phyloP scores from a whole-genome alignment of 1,284 basidiomycete genomes.

The Apiotrichum siamense region DNA sequence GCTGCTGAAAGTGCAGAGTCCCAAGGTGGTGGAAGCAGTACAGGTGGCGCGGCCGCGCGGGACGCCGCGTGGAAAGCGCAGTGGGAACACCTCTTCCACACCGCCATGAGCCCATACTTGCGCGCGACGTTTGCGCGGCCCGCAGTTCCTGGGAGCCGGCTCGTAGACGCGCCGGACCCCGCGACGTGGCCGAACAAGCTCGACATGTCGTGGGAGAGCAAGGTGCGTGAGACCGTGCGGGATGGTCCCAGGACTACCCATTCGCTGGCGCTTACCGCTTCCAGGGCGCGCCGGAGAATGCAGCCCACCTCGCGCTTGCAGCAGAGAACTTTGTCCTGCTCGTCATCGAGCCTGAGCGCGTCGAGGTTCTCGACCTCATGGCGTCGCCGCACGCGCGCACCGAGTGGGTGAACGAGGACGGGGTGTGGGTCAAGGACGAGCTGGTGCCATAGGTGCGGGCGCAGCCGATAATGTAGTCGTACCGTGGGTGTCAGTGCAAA shows the following conservation, averaged over 20 bases:
- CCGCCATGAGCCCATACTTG: constrained; percentile 36
- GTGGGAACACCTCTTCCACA: constrained; percentile 30
- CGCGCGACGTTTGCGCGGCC: constrained; percentile 44
- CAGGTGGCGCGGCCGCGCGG: no score
- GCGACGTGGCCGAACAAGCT: constrained; percentile 16
- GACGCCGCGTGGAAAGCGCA: constrained; percentile 29
- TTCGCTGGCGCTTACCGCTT: background rate
- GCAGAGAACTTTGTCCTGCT: constrained; percentile 39
- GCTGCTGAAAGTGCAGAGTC: no score
- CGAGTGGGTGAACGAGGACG: constrained; percentile 24
- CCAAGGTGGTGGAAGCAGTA: no score
- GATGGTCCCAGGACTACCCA: background rate
- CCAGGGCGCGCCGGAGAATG: constrained; percentile 28
- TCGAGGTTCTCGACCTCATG: constrained; percentile 43
- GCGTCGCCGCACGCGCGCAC: constrained; percentile 36
- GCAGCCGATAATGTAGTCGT: no score
- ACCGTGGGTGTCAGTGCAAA: no score
- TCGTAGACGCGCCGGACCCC: constrained; percentile 27
- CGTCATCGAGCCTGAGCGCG: constrained; percentile 31
- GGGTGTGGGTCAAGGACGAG: constrained; percentile 31
- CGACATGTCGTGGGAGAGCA: constrained; percentile 29
- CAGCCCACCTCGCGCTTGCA: constrained; percentile 31
- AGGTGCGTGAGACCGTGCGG: background rate
- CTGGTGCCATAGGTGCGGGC: constrained; percentile 31
- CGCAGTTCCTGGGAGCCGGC: constrained; percentile 27